Percentiles rank a stretch among this genome's conserved stretches.
phyloP scores from a whole-genome alignment of 2,329 filamentous ascomycete species.

The Colletotrichum plurivorum region DNA sequence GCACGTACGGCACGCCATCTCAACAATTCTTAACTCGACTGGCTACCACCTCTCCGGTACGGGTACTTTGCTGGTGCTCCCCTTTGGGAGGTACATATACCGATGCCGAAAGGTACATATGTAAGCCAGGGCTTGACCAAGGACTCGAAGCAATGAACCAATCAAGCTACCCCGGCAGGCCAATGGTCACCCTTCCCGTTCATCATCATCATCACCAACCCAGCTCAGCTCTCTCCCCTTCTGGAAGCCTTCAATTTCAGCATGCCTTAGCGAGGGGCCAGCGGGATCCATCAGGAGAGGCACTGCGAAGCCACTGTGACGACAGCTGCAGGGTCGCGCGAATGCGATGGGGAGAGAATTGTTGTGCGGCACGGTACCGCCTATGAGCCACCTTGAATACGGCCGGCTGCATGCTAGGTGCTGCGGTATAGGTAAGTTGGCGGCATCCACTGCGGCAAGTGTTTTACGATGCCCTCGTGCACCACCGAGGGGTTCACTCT shows the following conservation, averaged over 20 bases:
- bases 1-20: no score
- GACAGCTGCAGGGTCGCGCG: constrained; percentile 21
- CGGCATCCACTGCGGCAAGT: background rate
- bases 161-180: constrained; percentile 3
- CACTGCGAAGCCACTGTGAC: constrained; percentile 23
- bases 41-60: no score
- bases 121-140: background rate
- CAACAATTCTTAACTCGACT: no score
- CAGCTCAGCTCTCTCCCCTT: constrained; percentile 26
- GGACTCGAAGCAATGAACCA: background rate
- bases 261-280: constrained; percentile 28
- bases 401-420: background rate
- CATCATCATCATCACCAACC: constrained; percentile 18
- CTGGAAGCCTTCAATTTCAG: constrained; percentile 32
- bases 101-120: background rate
- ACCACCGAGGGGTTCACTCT: constrained; percentile 18
- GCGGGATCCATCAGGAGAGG: constrained; percentile 11
- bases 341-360: constrained; percentile 11
- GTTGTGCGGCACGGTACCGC: background rate
- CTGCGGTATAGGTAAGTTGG: background rate
- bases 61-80: background rate
- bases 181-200: constrained; percentile 3
- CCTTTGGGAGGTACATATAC: background rate
- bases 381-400: background rate
- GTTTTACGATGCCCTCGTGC: constrained; percentile 36